Evolutionary conservation across 2,329 filamentous ascomycete species (phyloP).

Genomic region (Penicillium sp.): DNA sequence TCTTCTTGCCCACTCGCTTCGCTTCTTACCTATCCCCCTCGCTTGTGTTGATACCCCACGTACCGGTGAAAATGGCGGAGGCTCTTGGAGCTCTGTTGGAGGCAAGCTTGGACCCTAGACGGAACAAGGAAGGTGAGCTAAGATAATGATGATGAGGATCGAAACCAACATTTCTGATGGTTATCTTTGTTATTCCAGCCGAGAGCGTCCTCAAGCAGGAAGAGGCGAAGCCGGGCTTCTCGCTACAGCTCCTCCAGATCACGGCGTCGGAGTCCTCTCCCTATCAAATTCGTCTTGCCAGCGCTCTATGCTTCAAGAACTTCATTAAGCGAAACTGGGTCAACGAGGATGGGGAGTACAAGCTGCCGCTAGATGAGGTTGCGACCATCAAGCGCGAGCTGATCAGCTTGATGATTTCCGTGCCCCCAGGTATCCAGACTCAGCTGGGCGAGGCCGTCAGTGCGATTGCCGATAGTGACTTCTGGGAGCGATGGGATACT

Average conservation of each 20-base stretch:
- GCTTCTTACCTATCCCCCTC: conserved; percentile 12
- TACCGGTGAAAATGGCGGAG: conserved; percentile 53
- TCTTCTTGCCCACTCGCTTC: not conserved
- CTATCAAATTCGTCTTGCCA: conserved; percentile 76
- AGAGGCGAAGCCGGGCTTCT: conserved; percentile 82
- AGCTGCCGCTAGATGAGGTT: conserved; percentile 78
- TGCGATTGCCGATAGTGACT: conserved; percentile 95
- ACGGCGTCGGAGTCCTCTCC: conserved; percentile 72
- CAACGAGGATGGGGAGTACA: conserved; percentile 93
- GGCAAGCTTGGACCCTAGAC: conserved; percentile 80
- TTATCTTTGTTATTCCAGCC: conserved; percentile 53
- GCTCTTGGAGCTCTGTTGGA: conserved; percentile 69
- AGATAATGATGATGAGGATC: not conserved
- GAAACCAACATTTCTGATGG: conserved; percentile 1
- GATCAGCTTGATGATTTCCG: conserved; percentile 93
- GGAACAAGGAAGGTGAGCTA: conserved; percentile 82
- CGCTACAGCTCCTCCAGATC: conserved; percentile 82
- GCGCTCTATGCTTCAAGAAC: conserved; percentile 96
- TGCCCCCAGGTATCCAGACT: conserved; percentile 80
- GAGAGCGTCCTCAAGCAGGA: conserved; percentile 75
- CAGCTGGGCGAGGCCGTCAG: conserved; percentile 96
- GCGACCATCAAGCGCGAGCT: conserved; percentile 89
- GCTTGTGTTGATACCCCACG: conserved; percentile 30
- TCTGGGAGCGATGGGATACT: conserved; percentile 95
- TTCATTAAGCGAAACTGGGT: conserved; percentile 94